Base-by-base conservation (phyloP, 2,329 filamentous ascomycete species). In the Calonectria hawksworthii region DNA sequence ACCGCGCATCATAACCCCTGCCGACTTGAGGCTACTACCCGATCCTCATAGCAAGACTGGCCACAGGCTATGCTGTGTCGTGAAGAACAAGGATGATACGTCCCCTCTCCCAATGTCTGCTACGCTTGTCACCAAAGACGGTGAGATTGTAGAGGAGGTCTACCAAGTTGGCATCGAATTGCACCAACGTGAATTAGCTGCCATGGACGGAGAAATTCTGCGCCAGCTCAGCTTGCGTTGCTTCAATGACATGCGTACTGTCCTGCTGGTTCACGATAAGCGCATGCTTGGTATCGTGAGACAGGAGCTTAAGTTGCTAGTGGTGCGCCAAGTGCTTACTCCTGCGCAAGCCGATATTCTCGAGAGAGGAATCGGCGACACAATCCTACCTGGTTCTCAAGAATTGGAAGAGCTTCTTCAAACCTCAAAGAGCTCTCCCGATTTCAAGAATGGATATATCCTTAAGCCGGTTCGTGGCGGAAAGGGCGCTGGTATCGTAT, bases 241-340 rank as follows among this genome's bases (percentile, higher is more conserved):
- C 67, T 84, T 86, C 69, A 87, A 87, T 52, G 85, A 87, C 70
- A 78, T 87, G 76, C 82, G 85, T 0, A 87, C 85, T 0, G 79
- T 87, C 8, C 75, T 87, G 13, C 74, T 87, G 1, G 82, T 85
- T 0, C 86, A 87, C 71, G 86, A 87, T 75, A 87, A 87, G 73
- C 83, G 86, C 3, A 86, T 87, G 84, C 76, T 87, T 0, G 85
- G 85, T 11, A 82, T 87, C 14, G 74, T 87, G 5, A 81, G 76
- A 41, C 82, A 85, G 64, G 85, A 87, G 68, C 71, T 85, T 0
- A 68, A 75, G 5, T n/a, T 54, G 0, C 68, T 87, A 8, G 72
- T 83, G 4, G 70, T 38, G 1, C 78, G 79, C 1, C 26, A 70
- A 1, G 81, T 83, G 1, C 67, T 87, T 7, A 84, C 80, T 0